Conservation (phyloP, 345 rosid genomes). For the Arabidopsis suecica region DNA sequence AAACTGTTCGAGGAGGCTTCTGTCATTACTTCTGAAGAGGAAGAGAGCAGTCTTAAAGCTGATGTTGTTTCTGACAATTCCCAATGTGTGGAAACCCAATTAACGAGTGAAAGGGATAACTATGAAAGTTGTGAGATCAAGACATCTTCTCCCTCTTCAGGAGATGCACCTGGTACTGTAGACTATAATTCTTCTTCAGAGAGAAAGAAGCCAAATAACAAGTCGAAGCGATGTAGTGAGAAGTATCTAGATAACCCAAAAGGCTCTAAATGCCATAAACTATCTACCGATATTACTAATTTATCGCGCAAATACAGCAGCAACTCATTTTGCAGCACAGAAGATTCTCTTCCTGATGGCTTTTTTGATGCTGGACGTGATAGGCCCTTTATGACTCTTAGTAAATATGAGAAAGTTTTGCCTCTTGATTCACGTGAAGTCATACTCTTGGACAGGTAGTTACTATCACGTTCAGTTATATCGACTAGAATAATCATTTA, state of each 20-base stretch:
- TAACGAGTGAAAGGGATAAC: slow-evolving; percentile 42
- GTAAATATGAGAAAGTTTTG: slow-evolving; percentile 62
- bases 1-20: slow-evolving; percentile 50
- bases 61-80: slow-evolving; percentile 45
- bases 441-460: slow-evolving; percentile 92
- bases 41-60: slow-evolving; percentile 46
- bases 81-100: slow-evolving; percentile 40
- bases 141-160: slow-evolving; percentile 48
- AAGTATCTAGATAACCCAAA: slow-evolving; percentile 83
- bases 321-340: slow-evolving; percentile 73
- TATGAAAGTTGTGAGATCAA: slow-evolving; percentile 45
- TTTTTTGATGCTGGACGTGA: slow-evolving; percentile 99
- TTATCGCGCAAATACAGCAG: slow-evolving; percentile 69
- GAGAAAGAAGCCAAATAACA: slow-evolving; percentile 47
- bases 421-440: slow-evolving; percentile 92
- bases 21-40: slow-evolving; percentile 50
- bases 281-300: slow-evolving; percentile 52
- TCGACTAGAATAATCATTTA: background rate
- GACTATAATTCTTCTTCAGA: slow-evolving; percentile 58
- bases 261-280: slow-evolving; percentile 74
- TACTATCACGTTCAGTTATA: slow-evolving; percentile 14
- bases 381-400: slow-evolving; percentile 78
- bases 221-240: slow-evolving; percentile 77
- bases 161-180: slow-evolving; percentile 44
- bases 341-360: slow-evolving; percentile 83